Evolutionary conservation across 139 green algal species (phyloP).

Genomic region (Coelastrella sp.): DNA sequence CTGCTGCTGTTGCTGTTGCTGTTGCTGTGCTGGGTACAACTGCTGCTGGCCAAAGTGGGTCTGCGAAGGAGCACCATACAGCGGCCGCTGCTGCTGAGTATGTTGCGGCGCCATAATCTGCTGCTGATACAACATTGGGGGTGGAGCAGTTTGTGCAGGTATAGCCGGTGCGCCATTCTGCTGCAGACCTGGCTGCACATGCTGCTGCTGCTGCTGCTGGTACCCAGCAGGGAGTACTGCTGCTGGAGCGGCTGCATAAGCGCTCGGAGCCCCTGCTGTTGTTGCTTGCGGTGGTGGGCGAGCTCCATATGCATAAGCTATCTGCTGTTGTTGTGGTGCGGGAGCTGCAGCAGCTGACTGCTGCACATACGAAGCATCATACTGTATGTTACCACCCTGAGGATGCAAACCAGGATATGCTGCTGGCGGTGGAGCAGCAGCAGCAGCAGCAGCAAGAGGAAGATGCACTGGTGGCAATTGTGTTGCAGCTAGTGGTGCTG

Average conservation of each 20-base stretch:
- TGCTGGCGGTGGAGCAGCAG: no score
- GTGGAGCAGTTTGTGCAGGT: not conserved
- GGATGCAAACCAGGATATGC: no score
- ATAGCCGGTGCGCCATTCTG: not conserved
- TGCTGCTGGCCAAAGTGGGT: not conserved
- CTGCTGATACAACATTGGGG: not conserved
- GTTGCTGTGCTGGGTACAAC: not conserved
- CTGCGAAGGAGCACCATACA: not conserved
- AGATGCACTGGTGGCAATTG: not conserved
- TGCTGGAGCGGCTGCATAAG: not conserved
- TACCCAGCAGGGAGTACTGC: not conserved
- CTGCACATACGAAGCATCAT: not conserved
- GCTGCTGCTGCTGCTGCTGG: constrained; percentile 6
- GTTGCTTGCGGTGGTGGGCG: constrained; percentile 17
- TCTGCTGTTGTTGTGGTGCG: not conserved
- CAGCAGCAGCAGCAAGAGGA: no score
- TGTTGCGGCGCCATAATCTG: not conserved
- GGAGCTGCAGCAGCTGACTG: not conserved
- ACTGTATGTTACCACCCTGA: no score
- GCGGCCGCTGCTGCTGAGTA: not conserved
- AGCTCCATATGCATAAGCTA: not conserved
- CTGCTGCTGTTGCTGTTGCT: not conserved
- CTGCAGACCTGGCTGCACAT: not conserved
- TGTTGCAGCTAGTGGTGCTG: constrained; percentile 10
- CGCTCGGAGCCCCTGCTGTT: not conserved